Percentiles rank a stretch among this genome's conserved stretches.
These are phyloP conservation scores for Trichocladium uniseriatum DNA, from an alignment of 495 filamentous ascomycete genomes.

Conservation along the genomic window DNA sequence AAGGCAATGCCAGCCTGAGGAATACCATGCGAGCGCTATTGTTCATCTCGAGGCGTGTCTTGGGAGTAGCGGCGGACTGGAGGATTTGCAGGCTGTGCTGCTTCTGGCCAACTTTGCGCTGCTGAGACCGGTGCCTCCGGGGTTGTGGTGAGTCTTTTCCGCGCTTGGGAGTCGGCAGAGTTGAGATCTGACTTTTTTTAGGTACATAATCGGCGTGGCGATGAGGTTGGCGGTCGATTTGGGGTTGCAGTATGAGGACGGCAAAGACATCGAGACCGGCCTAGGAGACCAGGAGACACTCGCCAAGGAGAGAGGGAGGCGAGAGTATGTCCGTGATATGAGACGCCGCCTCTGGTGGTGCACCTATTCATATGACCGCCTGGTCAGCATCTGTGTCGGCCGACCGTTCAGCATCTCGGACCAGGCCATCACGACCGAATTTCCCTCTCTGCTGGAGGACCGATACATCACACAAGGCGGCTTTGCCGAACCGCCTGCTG, in stretches of 20 bases:
- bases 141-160: constrained; percentile 54
- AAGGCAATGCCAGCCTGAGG: constrained; percentile 78
- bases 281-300: constrained; percentile 18
- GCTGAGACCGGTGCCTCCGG: constrained; percentile 81
- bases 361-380: constrained; percentile 84
- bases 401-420: constrained; percentile 90
- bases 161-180: background rate
- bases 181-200: background rate
- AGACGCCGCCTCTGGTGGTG: constrained; percentile 92
- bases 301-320: constrained; percentile 53
- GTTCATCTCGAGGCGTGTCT: constrained; percentile 84
- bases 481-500: constrained; percentile 47
- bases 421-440: constrained; percentile 88
- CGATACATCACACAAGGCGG: constrained; percentile 80
- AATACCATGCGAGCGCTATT: constrained; percentile 92
- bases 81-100: constrained; percentile 87
- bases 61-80: constrained; percentile 67
- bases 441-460: constrained; percentile 81
- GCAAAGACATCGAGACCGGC: constrained; percentile 48
- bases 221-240: constrained; percentile 84
- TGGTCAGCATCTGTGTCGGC: constrained; percentile 87
- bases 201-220: constrained; percentile 89
- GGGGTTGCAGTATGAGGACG: constrained; percentile 88
- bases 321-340: constrained; percentile 81
- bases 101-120: constrained; percentile 86